Evolutionary conservation across 495 filamentous ascomycete species (phyloP).

Genomic region (Terfezia boudieri): DNA sequence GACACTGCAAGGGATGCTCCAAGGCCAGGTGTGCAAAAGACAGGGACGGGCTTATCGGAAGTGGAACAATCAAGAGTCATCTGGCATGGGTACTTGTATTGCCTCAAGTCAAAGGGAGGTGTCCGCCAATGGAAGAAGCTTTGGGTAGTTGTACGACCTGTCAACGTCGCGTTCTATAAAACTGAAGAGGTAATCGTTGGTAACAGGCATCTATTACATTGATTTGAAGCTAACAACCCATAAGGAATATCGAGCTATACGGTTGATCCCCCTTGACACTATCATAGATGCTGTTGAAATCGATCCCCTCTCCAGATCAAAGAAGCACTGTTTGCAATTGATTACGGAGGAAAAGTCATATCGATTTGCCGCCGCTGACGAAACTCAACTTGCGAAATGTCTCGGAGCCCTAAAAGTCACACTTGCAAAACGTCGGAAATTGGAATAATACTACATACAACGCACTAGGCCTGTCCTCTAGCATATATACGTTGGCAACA

Average conservation of each 20-base stretch:
- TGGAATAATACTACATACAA: not conserved
- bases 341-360: constrained; percentile 89
- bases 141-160: constrained; percentile 79
- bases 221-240: not conserved
- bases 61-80: constrained; percentile 45
- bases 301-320: constrained; percentile 64
- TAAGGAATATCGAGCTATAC: constrained; percentile 68
- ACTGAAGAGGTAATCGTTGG: constrained; percentile 38
- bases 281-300: constrained; percentile 87
- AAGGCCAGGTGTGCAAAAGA: constrained; percentile 16
- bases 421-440: constrained; percentile 32
- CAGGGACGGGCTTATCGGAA: constrained; percentile 15
- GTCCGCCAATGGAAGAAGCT: constrained; percentile 85
- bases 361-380: constrained; percentile 59
- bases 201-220: not conserved
- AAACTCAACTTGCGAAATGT: constrained; percentile 64
- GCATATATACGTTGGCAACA: too few relatives aligned
- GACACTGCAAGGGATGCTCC: constrained; percentile 16
- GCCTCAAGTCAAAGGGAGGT: constrained; percentile 63
- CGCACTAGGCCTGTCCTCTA: too few relatives aligned
- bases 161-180: constrained; percentile 79
- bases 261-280: constrained; percentile 54
- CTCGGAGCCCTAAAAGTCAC: constrained; percentile 81
- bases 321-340: constrained; percentile 71
- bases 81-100: constrained; percentile 77